Conservation (phyloP, 2,329 filamentous ascomycete genomes). For the Aspergillus oerlinghausenensis region DNA sequence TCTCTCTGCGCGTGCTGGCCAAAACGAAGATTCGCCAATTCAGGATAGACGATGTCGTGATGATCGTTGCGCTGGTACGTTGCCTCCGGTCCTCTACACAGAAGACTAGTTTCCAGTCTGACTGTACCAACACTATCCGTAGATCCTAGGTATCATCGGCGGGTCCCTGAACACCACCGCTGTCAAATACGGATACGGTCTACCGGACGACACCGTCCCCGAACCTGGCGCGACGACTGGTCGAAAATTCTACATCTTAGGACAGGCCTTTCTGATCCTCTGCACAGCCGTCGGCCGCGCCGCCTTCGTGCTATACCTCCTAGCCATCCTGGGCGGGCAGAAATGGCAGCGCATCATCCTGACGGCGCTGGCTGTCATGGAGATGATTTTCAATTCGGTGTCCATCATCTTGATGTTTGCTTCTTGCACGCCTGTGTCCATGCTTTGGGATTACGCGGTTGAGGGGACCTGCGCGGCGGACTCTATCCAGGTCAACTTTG, state of each 20-base stretch:
- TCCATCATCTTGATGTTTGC: constrained; percentile 23
- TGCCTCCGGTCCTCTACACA: background rate
- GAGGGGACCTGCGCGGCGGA: constrained; percentile 18
- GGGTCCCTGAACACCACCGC: background rate
- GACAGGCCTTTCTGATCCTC: background rate
- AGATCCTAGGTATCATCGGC: background rate
- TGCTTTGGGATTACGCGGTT: constrained; percentile 18
- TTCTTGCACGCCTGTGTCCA: constrained; percentile 18
- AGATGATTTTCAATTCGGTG: constrained; percentile 19
- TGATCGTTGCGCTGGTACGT: constrained; percentile 8
- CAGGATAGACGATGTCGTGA: constrained; percentile 7
- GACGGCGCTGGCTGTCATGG: constrained; percentile 6
- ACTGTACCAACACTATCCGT: no score
- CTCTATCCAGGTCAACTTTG: constrained; percentile 22
- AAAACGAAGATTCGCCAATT: constrained; percentile 9
- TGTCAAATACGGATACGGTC: background rate
- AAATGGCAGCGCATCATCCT: background rate
- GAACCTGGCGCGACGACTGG: background rate
- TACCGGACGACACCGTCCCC: background rate
- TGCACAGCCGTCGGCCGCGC: constrained; percentile 2
- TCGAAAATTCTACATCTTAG: constrained; percentile 1
- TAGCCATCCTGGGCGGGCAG: constrained; percentile 5
- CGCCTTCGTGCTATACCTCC: constrained; percentile 4
- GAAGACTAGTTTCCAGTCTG: no score
- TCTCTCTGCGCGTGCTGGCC: constrained; percentile 3